These are phyloP conservation scores for Potentilla sterilis DNA, from an alignment of 306 rosid species.

Conservation along the genomic window DNA sequence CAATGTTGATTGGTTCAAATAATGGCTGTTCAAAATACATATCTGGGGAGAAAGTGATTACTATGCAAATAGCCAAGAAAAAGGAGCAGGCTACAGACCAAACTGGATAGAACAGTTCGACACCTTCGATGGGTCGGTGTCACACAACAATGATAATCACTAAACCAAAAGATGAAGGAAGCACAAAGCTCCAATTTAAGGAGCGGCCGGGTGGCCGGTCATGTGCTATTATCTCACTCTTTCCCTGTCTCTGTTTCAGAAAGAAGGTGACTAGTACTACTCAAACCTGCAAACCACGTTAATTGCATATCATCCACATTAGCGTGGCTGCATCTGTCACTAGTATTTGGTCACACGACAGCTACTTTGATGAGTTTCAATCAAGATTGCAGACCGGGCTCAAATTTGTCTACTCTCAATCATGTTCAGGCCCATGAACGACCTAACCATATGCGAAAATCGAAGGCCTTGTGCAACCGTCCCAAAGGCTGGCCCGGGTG, in stretches of 20 bases:
- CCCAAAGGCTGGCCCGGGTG: too few species aligned
- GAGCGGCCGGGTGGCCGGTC: slow-evolving; percentile 23
- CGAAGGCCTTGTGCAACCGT: too few species aligned
- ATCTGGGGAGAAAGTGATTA: neutral
- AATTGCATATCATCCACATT: neutral
- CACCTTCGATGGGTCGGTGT: neutral
- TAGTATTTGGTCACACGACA: too few species aligned
- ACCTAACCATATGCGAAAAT: too few species aligned
- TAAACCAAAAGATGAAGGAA: neutral
- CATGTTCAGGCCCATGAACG: neutral
- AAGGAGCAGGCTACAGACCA: neutral
- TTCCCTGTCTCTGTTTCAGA: neutral
- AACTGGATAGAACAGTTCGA: neutral
- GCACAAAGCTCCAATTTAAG: slow-evolving; percentile 33
- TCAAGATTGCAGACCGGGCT: neutral
- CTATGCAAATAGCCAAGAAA: neutral
- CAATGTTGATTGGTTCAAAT: neutral
- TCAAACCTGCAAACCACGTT: neutral
- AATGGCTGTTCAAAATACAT: neutral
- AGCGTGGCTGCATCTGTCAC: too few species aligned
- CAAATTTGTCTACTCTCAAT: neutral
- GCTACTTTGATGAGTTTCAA: neutral
- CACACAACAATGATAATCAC: neutral
- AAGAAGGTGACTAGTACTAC: neutral
- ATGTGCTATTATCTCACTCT: neutral